These are phyloP conservation scores for Aphanomyces stellatus DNA, from an alignment of 352 stramenopile genomes.

Conservation along the genomic window DNA sequence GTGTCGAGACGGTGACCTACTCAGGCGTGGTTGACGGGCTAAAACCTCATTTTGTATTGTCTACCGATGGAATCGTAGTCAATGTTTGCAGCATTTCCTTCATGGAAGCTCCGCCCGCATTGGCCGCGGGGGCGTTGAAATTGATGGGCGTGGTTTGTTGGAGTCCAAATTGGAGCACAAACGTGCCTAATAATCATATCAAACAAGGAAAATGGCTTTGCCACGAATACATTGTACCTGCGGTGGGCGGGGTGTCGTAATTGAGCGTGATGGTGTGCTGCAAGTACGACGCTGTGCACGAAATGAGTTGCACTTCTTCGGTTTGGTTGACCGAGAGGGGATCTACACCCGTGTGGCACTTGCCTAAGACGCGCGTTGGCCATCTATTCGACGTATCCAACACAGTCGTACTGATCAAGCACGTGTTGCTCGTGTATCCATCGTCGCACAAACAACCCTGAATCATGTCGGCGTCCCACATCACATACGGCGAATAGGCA, in stretches of 20 bases:
- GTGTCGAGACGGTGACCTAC: slow-evolving; percentile 31
- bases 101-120: slow-evolving; percentile 43
- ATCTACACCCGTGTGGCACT: slow-evolving; percentile 59
- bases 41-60: no score
- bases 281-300: slow-evolving; percentile 49
- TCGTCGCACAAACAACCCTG: slow-evolving; percentile 67
- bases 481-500: slow-evolving; percentile 31
- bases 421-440: slow-evolving; percentile 44
- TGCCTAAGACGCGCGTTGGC: no score
- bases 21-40: slow-evolving; percentile 28
- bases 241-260: slow-evolving; percentile 35
- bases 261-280: slow-evolving; percentile 44
- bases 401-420: slow-evolving; percentile 27
- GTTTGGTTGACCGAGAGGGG: slow-evolving; percentile 44
- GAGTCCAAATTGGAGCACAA: slow-evolving; percentile 47
- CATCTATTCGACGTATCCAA: no score
- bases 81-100: slow-evolving; percentile 38
- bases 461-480: slow-evolving; percentile 73
- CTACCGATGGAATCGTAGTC: slow-evolving; percentile 3
- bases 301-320: slow-evolving; percentile 55
- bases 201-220: not conserved
- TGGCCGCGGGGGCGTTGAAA: slow-evolving; percentile 37
- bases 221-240: slow-evolving; percentile 25
- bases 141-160: slow-evolving; percentile 57
- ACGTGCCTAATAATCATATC: slow-evolving; percentile 20